phyloP scores from a whole-genome alignment of 306 rosid genomes.

The Lathyrus aphaca region DNA sequence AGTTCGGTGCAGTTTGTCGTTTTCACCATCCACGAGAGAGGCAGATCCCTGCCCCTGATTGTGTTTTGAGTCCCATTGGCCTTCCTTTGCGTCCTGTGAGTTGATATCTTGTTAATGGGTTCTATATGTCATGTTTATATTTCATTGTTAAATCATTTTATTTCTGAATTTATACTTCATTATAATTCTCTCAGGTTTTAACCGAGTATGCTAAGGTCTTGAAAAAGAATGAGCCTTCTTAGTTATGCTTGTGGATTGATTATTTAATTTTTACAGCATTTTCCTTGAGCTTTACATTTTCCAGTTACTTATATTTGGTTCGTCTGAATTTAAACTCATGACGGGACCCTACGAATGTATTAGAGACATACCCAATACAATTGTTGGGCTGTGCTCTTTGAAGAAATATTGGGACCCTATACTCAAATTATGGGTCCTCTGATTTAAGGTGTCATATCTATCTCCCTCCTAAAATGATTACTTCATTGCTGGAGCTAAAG shows the following conservation, averaged over 20 bases:
- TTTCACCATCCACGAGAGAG: slow-evolving; percentile 96
- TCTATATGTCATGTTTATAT: slow-evolving; percentile 25
- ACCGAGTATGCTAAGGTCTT: slow-evolving; percentile 13
- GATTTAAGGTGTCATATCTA: too few species aligned
- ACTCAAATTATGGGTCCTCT: too few species aligned
- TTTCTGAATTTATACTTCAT: slow-evolving; percentile 20
- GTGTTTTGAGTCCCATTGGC: slow-evolving; percentile 89
- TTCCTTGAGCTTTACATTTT: background rate
- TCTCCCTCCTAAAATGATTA: too few species aligned
- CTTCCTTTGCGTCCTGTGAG: slow-evolving; percentile 95
- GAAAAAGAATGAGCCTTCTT: slow-evolving; percentile 20
- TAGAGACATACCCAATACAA: background rate
- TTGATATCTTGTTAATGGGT: slow-evolving; percentile 26
- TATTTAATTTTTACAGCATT: background rate
- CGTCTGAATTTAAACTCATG: background rate
- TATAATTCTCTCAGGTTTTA: slow-evolving; percentile 12
- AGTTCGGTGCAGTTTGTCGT: slow-evolving; percentile 95
- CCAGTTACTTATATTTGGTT: background rate
- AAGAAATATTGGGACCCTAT: too few species aligned
- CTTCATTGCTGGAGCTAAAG: too few species aligned
- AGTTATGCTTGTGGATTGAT: background rate
- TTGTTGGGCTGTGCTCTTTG: background rate
- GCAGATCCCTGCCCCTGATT: slow-evolving; percentile 86
- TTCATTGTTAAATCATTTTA: slow-evolving; percentile 24
- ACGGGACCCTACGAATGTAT: background rate